Percentiles rank a stretch among this genome's conserved stretches.
phyloP scores from a whole-genome alignment of 805 yeast species.

The Sugiyamaella boreocaroliniensis region DNA sequence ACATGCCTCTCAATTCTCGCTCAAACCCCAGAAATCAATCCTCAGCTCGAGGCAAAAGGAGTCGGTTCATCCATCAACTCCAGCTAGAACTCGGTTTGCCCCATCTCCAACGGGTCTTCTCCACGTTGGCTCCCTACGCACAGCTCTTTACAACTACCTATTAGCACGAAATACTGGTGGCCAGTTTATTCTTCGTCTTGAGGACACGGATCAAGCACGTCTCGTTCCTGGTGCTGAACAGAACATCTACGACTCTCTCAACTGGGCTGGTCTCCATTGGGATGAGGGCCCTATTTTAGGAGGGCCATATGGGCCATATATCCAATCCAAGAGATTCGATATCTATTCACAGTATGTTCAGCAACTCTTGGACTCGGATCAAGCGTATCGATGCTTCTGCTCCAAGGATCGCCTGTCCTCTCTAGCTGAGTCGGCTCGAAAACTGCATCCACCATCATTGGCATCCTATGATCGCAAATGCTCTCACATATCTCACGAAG shows the following conservation, averaged over 20 bases:
- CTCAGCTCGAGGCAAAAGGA: neutral
- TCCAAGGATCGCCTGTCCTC: slow-evolving; percentile 65
- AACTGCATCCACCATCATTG: slow-evolving; percentile 78
- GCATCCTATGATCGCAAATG: slow-evolving; percentile 90
- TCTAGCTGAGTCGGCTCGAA: slow-evolving; percentile 66
- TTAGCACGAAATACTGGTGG: slow-evolving; percentile 78
- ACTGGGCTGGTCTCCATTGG: slow-evolving; percentile 66
- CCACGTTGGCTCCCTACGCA: slow-evolving; percentile 90
- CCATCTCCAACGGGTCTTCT: slow-evolving; percentile 96
- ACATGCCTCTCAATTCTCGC: neutral
- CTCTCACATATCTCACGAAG: slow-evolving; percentile 37
- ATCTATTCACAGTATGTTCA: slow-evolving; percentile 61
- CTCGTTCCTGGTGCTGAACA: slow-evolving; percentile 76
- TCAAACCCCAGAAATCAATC: neutral
- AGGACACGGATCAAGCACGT: slow-evolving; percentile 86
- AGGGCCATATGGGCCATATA: slow-evolving; percentile 65
- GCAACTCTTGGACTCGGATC: slow-evolving; percentile 50
- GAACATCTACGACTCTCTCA: slow-evolving; percentile 64
- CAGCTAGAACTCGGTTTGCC: slow-evolving; percentile 88
- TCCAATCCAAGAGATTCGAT: slow-evolving; percentile 71
- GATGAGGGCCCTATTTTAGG: slow-evolving; percentile 78
- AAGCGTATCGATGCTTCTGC: slow-evolving; percentile 85
- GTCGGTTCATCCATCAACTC: slow-evolving; percentile 24
- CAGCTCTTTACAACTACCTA: slow-evolving; percentile 85
- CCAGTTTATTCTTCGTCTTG: slow-evolving; percentile 71